A percentile compares a stretch with the other conserved stretches of the same genome.
Evolutionary conservation across 2,329 filamentous ascomycete genomes (phyloP).

Genomic region (Pseudogymnoascus destructans): DNA sequence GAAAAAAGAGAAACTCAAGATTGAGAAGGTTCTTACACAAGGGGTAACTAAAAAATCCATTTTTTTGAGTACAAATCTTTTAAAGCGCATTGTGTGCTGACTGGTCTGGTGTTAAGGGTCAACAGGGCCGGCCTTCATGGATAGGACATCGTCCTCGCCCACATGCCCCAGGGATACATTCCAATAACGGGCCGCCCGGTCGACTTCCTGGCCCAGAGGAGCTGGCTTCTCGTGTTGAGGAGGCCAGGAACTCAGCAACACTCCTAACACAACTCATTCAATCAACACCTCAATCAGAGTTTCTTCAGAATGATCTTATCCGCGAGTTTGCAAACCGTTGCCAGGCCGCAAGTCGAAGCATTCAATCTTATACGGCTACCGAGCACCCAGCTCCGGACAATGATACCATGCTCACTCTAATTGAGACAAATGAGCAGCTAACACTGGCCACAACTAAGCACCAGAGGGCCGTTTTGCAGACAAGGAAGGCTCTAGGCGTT

Average conservation of each 20-base stretch:
- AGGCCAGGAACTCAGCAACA: slow-evolving; percentile 81
- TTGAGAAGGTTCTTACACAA: slow-evolving; percentile 34
- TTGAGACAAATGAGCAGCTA: slow-evolving; percentile 88
- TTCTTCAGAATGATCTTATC: slow-evolving; percentile 75
- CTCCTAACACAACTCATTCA: slow-evolving; percentile 85
- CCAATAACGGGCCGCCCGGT: background rate
- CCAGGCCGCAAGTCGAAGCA: slow-evolving; percentile 61
- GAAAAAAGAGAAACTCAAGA: slow-evolving; percentile 66
- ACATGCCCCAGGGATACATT: background rate
- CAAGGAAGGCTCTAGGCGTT: slow-evolving; percentile 41
- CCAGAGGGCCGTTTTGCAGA: slow-evolving; percentile 61
- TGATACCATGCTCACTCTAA: slow-evolving; percentile 82
- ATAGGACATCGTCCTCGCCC: slow-evolving; percentile 2
- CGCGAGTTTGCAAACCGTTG: slow-evolving; percentile 86
- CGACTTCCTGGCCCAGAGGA: slow-evolving; percentile 56
- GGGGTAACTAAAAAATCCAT: background rate
- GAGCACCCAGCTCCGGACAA: slow-evolving; percentile 76
- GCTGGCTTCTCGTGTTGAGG: slow-evolving; percentile 71
- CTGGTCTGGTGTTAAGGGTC: background rate
- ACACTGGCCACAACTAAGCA: slow-evolving; percentile 72
- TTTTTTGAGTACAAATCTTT: background rate
- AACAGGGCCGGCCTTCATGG: background rate
- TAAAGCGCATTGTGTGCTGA: background rate
- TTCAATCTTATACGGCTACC: slow-evolving; percentile 75
- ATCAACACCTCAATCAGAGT: slow-evolving; percentile 63